Percentiles rank a stretch among this genome's conserved stretches.
Evolutionary conservation across 176 grass and related monocot genomes (phyloP).

Genomic region (Rhynchospora tenuis): DNA sequence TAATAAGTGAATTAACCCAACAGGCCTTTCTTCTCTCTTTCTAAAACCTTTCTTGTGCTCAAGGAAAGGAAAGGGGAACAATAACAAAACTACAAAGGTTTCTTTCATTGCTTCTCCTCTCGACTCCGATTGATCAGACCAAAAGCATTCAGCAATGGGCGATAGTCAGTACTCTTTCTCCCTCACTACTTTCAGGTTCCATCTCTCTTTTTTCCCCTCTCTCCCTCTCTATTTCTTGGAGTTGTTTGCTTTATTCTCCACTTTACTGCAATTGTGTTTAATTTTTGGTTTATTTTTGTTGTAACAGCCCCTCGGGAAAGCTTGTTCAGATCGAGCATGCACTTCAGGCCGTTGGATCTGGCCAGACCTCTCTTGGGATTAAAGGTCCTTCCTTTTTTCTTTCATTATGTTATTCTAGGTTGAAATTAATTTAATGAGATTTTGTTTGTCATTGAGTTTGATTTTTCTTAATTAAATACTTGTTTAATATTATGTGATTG

Average conservation of each 20-base stretch:
- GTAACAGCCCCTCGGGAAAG: conserved; percentile 76
- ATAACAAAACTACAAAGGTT: background rate
- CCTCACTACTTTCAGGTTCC: conserved; percentile 92
- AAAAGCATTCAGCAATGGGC: conserved; percentile 40
- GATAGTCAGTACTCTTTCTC: conserved; percentile 97
- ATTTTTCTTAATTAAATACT: background rate
- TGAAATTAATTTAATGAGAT: background rate
- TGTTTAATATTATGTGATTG: background rate
- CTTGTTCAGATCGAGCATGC: conserved; percentile 95
- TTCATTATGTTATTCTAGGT: background rate
- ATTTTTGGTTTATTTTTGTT: background rate
- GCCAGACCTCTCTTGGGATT: conserved; percentile 92
- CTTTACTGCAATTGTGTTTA: background rate
- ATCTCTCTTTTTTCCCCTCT: background rate
- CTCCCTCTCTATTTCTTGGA: background rate
- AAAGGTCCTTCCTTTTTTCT: conserved; percentile 44
- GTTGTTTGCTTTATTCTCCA: background rate
- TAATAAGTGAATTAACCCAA: too few species aligned
- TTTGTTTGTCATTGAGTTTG: background rate
- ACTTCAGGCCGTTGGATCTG: conserved; percentile 81
- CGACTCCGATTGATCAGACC: background rate
- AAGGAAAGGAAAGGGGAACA: background rate
- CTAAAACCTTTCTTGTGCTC: conserved; percentile 14
- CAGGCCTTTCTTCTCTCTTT: background rate
- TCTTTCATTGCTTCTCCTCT: background rate